Base-by-base conservation (phyloP, 345 rosid genomes). In the Eucalyptus regnans region DNA sequence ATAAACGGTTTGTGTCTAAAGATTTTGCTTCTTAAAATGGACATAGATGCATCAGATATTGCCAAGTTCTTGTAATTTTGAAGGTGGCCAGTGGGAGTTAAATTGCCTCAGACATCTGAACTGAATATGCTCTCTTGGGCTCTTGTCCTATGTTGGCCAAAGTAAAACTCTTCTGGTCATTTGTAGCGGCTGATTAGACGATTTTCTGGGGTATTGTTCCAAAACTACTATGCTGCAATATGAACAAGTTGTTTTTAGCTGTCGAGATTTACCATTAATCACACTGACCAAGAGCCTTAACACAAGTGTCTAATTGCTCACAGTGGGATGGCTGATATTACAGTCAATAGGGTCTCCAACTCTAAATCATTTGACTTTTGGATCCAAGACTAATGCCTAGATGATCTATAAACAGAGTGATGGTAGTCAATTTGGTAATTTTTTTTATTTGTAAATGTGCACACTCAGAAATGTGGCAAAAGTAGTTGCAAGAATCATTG, bases 401-500 rank as follows among this genome's bases (percentile, higher is more conserved):
- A 33, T 64, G 18, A 68, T 33, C 80, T 68, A 31, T 68, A 8
- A 17, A 68, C 25, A 68, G 9, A 68, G 44, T 5, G 80, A 68
- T 33, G 44, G 44, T 68, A 15, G 43, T 8, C 10, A 33, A 68
- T 50, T 16, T 17, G 41, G 79, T 31, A 66, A 15, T 9, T 16
- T 33, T 33, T 68, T 33, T 68, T 0, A 66, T 68, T 33, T 68
- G 23, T 68, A 68, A 31, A 33, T 71, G 6, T 33, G 13, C 81
- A 33, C 50, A 71, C 15, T 66, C 89, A 96, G 98, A 89, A 94
- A 92, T 91, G 95, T 95, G 48, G 94, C 91, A 17, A 95, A 91
- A 91, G 86, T 90, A 60, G 91, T 94, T 88, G 95, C 95, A 3
- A 94, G 96, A 90, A 84, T 95, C 86, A 93, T 95, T 83, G 98